Base-by-base conservation (phyloP, 1,284 basidiomycete species). In the Heimioporus retisporus region DNA sequence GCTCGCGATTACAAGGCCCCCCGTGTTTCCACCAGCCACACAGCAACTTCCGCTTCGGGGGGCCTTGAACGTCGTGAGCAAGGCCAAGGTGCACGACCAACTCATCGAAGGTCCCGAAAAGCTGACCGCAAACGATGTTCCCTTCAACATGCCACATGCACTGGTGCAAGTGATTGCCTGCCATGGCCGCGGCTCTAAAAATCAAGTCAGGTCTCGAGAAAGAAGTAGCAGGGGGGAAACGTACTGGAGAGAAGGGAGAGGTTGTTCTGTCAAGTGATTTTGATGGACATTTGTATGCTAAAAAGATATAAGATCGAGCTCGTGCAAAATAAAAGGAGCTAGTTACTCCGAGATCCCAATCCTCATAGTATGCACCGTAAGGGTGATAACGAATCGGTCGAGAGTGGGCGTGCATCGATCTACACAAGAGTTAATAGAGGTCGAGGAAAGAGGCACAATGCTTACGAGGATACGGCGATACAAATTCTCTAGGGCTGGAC, bases 121-220 rank as follows among this genome's bases (percentile, higher is more conserved):
- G 6, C 10, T 46, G 23, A 21, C 43, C 46, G 31, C 68, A 69
- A 6, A 11, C 50, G 10, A n/a, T 10, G 48, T 25, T 13, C 0
- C n/a, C 40, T 13, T 72, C 61, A 14, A 59, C 31, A 15, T 54
- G 42, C 53, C 66, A 70, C 4, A 55, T 66, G 23, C 72, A 73
- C 61, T 66, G 57, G n/a, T 53, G 18, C 14, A n/a, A 0, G 11
- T 21, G 6, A 35, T 25, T 16, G 18, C 11, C 31, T 13, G 11
- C 40, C n/a, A 50, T 31, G 2, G 23, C 3, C 18, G 15, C 31
- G 14, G 7, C 14, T 48, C 65, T 67, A 42, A n/a, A 14, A 14
- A 14, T 11, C 7, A 11, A 2, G 18, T 66, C 35, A 44, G 40
- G 35, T 16, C 23, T 35, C 15, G 10, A 8, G 23, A 28, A 6